Evolutionary conservation across 768 basidiomycete species (phyloP).

Genomic region (Termitomyces titanicus): DNA sequence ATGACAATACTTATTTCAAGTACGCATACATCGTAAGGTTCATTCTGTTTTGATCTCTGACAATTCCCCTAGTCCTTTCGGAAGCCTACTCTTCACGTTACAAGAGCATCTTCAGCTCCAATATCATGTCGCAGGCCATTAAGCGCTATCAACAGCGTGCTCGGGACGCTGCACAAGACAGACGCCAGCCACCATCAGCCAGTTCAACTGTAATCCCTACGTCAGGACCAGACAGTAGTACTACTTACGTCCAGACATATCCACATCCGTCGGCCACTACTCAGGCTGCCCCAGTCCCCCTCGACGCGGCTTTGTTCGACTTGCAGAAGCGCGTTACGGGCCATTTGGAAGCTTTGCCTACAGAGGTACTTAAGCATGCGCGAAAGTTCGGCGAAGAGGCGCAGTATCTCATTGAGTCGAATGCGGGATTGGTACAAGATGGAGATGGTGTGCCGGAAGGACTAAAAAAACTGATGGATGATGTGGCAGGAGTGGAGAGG

Average conservation of each 20-base stretch:
- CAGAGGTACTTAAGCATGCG: slow-evolving; percentile 26
- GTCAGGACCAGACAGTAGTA: background rate
- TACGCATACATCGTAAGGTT: slow-evolving; percentile 26
- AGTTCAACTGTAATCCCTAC: background rate
- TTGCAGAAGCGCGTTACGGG: slow-evolving; percentile 16
- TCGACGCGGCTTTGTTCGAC: slow-evolving; percentile 14
- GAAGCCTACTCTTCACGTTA: slow-evolving; percentile 69
- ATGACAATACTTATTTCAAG: slow-evolving; percentile 76
- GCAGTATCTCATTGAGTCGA: slow-evolving; percentile 25
- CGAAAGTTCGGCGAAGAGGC: slow-evolving; percentile 28
- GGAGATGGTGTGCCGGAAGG: slow-evolving; percentile 24
- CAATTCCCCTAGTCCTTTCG: slow-evolving; percentile 44
- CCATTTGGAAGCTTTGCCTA: slow-evolving; percentile 30
- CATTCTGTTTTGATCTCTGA: background rate
- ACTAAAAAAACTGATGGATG: slow-evolving; percentile 27
- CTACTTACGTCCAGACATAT: slow-evolving; percentile 4
- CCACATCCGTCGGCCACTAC: background rate
- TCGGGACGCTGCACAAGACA: background rate
- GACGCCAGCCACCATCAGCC: background rate
- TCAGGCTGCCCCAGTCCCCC: background rate
- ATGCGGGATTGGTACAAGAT: slow-evolving; percentile 6
- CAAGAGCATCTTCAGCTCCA: slow-evolving; percentile 48
- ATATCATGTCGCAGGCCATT: slow-evolving; percentile 41
- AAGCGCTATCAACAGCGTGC: slow-evolving; percentile 32
- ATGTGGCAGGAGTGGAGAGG: slow-evolving; percentile 29